These are phyloP conservation scores for Tympanopsis confertula DNA, from an alignment of 2,329 filamentous ascomycete species.

Conservation along the genomic window DNA sequence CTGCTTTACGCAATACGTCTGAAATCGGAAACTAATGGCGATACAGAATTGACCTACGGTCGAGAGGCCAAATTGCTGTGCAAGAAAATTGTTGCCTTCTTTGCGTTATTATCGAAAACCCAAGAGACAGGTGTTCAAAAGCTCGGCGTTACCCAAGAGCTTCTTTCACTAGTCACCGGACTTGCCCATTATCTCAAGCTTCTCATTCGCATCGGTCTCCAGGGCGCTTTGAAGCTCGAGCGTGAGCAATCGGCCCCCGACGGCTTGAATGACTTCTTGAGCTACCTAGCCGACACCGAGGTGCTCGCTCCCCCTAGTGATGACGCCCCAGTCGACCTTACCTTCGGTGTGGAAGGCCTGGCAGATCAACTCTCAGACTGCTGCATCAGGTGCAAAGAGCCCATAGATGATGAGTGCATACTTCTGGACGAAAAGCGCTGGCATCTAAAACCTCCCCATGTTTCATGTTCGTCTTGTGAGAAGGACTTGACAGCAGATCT, in stretches of 20 bases:
- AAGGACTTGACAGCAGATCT: constrained; percentile 58
- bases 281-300: constrained; percentile 76
- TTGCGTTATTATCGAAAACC: constrained; percentile 84
- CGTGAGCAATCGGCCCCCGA: constrained; percentile 65
- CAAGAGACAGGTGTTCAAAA: constrained; percentile 84
- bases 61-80: constrained; percentile 97
- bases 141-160: constrained; percentile 89
- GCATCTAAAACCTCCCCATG: constrained; percentile 59
- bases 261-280: constrained; percentile 71
- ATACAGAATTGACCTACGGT: constrained; percentile 70
- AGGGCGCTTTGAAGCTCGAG: constrained; percentile 83
- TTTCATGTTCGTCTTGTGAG: constrained; percentile 58
- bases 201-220: constrained; percentile 89
- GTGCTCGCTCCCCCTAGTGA: constrained; percentile 61
- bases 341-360: constrained; percentile 35
- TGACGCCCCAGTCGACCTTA: constrained; percentile 39
- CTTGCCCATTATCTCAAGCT: constrained; percentile 96
- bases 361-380: constrained; percentile 67
- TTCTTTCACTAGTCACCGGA: constrained; percentile 93
- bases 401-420: constrained; percentile 89
- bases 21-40: too few species aligned
- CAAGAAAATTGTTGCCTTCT: constrained; percentile 98
- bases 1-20: not conserved
- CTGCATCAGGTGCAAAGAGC: constrained; percentile 68
- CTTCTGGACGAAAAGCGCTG: constrained; percentile 65